Evolutionary conservation across 176 grass and related monocot species (phyloP), one percentile per base, ranked within the genome.

Genomic region (Triticum aestivum): DNA sequence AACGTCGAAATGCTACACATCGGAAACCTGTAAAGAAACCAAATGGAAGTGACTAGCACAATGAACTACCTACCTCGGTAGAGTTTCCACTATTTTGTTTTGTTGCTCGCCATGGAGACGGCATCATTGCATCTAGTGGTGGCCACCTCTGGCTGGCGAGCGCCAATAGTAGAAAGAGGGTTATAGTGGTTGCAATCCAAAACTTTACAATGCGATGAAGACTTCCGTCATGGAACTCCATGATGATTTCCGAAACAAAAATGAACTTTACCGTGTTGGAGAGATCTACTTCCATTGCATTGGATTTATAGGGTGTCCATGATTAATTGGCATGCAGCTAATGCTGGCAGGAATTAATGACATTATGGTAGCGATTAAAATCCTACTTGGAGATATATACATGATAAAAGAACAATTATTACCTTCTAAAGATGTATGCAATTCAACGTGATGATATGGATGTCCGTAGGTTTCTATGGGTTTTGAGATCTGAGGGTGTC

Each of bases 291-390:
- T 14, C 1, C 2, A 11, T 35, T 58, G 18, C 9, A 58, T 18
- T 59, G 30, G 2, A 59, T 62, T 61, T 66, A 23, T 49, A 68
- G 29, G 79, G 27, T 0, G 9, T 13, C 11, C 47, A 51, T 51
- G 63, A 75, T 49, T 74, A 59, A 21, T 59, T 66, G 29, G 41
- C 12, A 68, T 47, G 71, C 63, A 82, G 3, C 64, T 82, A 82
- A 69, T n/a, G 29, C 6, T 11, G 20, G 6, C 29, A 54, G 6
- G 11, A 42, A 14, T 37, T 69, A 52, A 82, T 69, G 20, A 51
- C 15, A 54, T 54, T 54, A 18, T 54, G 8, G 30, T 18, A 32
- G 15, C 13, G 52, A 61, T 11, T 78, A 51, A 5, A 2, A 35
- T 33, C 30, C 30, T 78, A 23, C 32, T 61, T 61, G 18, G 39